A percentile compares a stretch with the other conserved stretches of the same genome.
Conservation (phyloP, 306 rosid species). For the Amphicarpaea edgeworthii region DNA sequence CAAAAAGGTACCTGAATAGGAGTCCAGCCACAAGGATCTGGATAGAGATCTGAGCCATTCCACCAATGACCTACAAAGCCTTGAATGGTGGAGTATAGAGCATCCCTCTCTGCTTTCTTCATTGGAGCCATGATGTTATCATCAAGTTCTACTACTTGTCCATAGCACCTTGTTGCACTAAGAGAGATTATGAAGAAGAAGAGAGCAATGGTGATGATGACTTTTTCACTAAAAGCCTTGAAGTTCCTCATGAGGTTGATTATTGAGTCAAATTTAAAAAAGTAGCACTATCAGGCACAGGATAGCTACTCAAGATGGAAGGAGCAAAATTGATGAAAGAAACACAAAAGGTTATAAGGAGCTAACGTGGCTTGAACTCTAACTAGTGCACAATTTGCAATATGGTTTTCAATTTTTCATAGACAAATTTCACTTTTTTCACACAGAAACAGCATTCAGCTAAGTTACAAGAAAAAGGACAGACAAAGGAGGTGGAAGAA, state of each 20-base stretch:
- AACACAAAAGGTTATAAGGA: slow-evolving; percentile 15
- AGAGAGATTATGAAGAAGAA: slow-evolving; percentile 49
- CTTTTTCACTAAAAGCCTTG: slow-evolving; percentile 26
- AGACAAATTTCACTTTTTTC: slow-evolving; percentile 30
- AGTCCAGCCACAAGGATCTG: slow-evolving; percentile 99
- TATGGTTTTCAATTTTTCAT: slow-evolving; percentile 28
- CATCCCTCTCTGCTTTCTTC: slow-evolving; percentile 73
- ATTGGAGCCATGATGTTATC: slow-evolving; percentile 75
- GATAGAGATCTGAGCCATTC: slow-evolving; percentile 96
- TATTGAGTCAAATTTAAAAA: slow-evolving; percentile 32
- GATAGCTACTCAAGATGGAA: slow-evolving; percentile 23
- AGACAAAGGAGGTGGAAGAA: slow-evolving; percentile 41
- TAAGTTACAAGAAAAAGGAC: slow-evolving; percentile 23
- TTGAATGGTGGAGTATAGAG: slow-evolving; percentile 73
- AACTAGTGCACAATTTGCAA: slow-evolving; percentile 32
- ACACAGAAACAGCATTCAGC: slow-evolving; percentile 13
- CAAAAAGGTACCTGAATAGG: slow-evolving; percentile 74
- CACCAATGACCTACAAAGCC: slow-evolving; percentile 85
- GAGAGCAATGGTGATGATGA: slow-evolving; percentile 40
- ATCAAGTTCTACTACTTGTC: slow-evolving; percentile 54
- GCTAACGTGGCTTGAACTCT: slow-evolving; percentile 25
- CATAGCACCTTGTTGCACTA: slow-evolving; percentile 55
- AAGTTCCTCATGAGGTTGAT: slow-evolving; percentile 56
- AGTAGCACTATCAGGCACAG: slow-evolving; percentile 21
- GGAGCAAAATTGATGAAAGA: slow-evolving; percentile 32